Base-by-base conservation (phyloP, 257 asterid genomes). In the Eucommia ulmoides region DNA sequence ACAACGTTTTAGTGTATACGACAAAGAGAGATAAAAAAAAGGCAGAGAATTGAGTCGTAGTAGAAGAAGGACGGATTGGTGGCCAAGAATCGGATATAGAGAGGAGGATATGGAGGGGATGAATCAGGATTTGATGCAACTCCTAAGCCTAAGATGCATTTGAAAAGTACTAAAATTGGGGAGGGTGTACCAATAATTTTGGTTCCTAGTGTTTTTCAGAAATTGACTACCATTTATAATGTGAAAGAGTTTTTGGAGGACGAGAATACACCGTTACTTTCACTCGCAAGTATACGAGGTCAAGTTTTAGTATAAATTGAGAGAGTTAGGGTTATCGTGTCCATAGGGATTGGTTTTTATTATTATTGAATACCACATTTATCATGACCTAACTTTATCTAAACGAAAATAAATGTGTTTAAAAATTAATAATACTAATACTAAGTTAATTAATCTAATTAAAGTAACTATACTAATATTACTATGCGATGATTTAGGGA, bases 211-310 rank as follows among this genome's bases (percentile, higher is more conserved):
- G 99, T 97, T 0, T 83, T 75, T 55, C 74, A 93, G n/a, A 87
- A 95, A 7, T 65, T 91, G 76, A 83, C 87, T 45, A 91, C 97
- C 0, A 87, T 91, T 10, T 79, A 91, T 56, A 87, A 91, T 63
- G 99, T 91, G 51, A 87, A 91, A 75, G 99, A 91, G 41, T 91
- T 91, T 65, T 59, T 91, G 81, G 99, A 91, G 67, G 97, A 87
- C 68, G 99, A n/a, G n/a, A n/a, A n/a, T n/a, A n/a, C n/a, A n/a
- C n/a, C n/a, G n/a, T n/a, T n/a, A n/a, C n/a, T n/a, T n/a, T n/a
- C n/a, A n/a, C n/a, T n/a, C n/a, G n/a, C n/a, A n/a, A n/a, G n/a
- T n/a, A n/a, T n/a, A n/a, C n/a, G n/a, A n/a, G n/a, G n/a, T n/a
- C n/a, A n/a, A n/a, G n/a, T n/a, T n/a, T n/a, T n/a, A n/a, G n/a